Evolutionary conservation across 208 protist species (phyloP).

Genomic region (Leishmania guyanensis): DNA sequence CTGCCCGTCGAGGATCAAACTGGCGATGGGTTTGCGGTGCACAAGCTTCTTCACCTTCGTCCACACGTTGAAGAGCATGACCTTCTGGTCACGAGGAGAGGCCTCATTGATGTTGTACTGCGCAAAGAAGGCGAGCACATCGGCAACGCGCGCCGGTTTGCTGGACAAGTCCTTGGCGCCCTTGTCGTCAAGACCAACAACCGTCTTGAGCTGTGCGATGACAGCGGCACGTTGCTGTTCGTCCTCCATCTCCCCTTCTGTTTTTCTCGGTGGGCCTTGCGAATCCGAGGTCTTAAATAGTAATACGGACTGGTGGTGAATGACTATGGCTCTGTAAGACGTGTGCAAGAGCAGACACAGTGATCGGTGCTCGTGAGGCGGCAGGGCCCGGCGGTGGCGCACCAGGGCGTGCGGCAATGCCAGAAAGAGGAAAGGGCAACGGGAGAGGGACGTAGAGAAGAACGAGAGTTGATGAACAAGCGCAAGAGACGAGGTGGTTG

Average conservation of each 20-base stretch:
- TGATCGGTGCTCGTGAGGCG: not conserved
- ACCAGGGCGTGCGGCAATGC: not conserved
- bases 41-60: slow-evolving; percentile 77
- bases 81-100: slow-evolving; percentile 79
- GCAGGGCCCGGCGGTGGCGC: not conserved
- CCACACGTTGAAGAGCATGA: slow-evolving; percentile 89
- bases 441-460: not conserved
- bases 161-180: slow-evolving; percentile 86
- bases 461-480: not conserved
- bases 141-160: slow-evolving; percentile 83
- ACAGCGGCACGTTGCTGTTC: slow-evolving; percentile 33
- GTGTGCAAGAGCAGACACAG: not conserved
- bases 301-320: not conserved
- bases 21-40: slow-evolving; percentile 75
- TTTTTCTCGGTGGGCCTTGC: not conserved
- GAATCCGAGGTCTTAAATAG: not conserved
- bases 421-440: not conserved
- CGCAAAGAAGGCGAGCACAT: slow-evolving; percentile 81
- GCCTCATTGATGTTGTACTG: slow-evolving; percentile 42
- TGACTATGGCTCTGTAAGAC: slow-evolving; percentile 1
- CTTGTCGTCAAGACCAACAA: slow-evolving; percentile 91
- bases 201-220: slow-evolving; percentile 57
- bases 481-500: not conserved
- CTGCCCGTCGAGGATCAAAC: slow-evolving; percentile 58
- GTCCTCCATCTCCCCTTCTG: slow-evolving; percentile 16